Conservation (phyloP, 2,329 filamentous ascomycete species). For the Bipolaris sorokiniana region DNA sequence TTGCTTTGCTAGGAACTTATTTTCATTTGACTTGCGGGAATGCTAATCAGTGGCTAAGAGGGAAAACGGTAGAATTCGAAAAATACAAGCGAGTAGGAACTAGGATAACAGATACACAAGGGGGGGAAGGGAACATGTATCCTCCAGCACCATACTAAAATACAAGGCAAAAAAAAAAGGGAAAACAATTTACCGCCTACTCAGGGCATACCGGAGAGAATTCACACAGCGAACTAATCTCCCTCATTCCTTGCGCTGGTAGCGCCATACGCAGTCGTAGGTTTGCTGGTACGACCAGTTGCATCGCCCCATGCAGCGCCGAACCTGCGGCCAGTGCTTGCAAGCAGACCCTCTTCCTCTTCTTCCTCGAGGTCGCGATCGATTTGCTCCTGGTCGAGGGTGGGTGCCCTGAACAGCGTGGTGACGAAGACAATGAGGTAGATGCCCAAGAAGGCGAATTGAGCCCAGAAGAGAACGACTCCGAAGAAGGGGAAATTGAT, state of each 20-base stretch:
- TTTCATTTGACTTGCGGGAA: too few species aligned
- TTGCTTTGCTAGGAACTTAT: too few species aligned
- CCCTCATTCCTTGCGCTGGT: conserved; percentile 21
- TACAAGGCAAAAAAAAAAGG: neutral
- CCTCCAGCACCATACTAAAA: neutral
- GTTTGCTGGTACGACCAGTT: conserved; percentile 61
- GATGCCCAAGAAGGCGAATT: conserved; percentile 85
- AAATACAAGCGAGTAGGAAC: neutral
- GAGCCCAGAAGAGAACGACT: conserved; percentile 91
- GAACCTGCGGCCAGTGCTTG: conserved; percentile 80
- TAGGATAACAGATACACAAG: neutral
- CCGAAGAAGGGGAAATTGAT: conserved; percentile 97
- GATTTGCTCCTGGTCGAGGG: conserved; percentile 74
- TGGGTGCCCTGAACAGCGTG: conserved; percentile 79
- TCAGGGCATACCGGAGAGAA: neutral
- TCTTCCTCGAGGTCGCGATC: conserved; percentile 91
- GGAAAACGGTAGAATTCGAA: neutral
- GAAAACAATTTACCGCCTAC: neutral
- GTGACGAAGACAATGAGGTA: conserved; percentile 83
- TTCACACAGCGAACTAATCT: neutral
- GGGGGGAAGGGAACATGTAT: neutral
- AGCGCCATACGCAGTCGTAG: conserved; percentile 33
- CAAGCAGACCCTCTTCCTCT: conserved; percentile 90
- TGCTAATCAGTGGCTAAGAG: neutral
- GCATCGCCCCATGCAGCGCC: conserved; percentile 90